Evolutionary conservation across 2,329 filamentous ascomycete species (phyloP).

Genomic region (Neopestalotiopsis sp.): DNA sequence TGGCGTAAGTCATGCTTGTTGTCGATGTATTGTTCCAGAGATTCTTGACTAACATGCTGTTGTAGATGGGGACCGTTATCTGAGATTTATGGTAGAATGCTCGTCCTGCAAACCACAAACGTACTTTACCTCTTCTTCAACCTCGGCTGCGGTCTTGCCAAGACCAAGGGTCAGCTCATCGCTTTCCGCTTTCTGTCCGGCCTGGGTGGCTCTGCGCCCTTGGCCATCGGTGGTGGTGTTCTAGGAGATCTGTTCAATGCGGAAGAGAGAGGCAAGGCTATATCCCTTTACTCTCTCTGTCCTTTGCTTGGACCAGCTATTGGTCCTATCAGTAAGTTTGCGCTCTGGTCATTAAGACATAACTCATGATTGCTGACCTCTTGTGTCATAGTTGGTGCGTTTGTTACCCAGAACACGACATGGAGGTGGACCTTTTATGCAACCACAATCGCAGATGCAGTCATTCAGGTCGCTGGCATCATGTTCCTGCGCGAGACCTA

Average conservation of each 20-base stretch:
- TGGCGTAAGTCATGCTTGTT: slow-evolving; percentile 38
- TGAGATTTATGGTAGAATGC: slow-evolving; percentile 60
- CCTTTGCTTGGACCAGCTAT: slow-evolving; percentile 70
- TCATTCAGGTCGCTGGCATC: slow-evolving; percentile 63
- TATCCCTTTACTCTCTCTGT: slow-evolving; percentile 66
- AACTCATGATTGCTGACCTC: not conserved
- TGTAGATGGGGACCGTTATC: slow-evolving; percentile 52
- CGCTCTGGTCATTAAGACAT: not conserved
- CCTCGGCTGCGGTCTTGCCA: slow-evolving; percentile 61
- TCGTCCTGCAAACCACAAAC: slow-evolving; percentile 59
- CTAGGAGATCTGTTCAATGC: slow-evolving; percentile 53
- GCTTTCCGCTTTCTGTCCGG: slow-evolving; percentile 63
- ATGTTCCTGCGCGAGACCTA: slow-evolving; percentile 72
- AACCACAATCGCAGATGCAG: slow-evolving; percentile 64
- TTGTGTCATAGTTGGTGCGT: slow-evolving; percentile 55
- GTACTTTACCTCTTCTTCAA: slow-evolving; percentile 58
- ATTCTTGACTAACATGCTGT: not conserved
- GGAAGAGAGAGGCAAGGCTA: slow-evolving; percentile 66
- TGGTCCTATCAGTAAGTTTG: slow-evolving; percentile 55
- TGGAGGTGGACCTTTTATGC: slow-evolving; percentile 80
- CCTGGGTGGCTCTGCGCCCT: slow-evolving; percentile 61
- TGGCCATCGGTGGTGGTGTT: slow-evolving; percentile 43
- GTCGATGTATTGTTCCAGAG: not conserved
- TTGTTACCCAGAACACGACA: slow-evolving; percentile 65
- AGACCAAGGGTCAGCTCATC: slow-evolving; percentile 58